Evolutionary conservation across 768 basidiomycete species (phyloP).

Genomic region (Amylocystis lapponica): DNA sequence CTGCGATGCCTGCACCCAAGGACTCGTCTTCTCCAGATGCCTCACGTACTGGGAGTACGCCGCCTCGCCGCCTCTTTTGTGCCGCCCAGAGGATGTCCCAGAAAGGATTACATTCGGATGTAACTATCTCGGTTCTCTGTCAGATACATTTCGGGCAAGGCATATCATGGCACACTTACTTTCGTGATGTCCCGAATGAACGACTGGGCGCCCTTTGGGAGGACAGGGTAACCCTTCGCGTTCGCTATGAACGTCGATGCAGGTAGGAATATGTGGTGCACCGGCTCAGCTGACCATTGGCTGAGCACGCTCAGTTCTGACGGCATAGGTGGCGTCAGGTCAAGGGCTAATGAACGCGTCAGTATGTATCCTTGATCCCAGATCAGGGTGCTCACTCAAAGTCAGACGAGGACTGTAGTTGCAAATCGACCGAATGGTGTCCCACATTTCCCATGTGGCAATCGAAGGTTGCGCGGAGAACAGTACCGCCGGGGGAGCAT

Average conservation of each 20-base stretch:
- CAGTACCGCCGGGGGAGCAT: constrained; percentile 1
- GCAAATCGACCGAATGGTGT: constrained; percentile 85
- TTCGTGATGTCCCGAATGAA: constrained; percentile 90
- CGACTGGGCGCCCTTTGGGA: constrained; percentile 87
- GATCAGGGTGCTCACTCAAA: constrained; percentile 46
- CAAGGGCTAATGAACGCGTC: constrained; percentile 60
- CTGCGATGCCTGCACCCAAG: constrained; percentile 54
- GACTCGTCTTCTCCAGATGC: constrained; percentile 77
- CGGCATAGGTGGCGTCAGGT: constrained; percentile 86
- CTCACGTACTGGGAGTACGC: constrained; percentile 89
- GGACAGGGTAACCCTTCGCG: constrained; percentile 92
- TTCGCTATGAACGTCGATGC: constrained; percentile 92
- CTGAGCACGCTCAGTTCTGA: constrained; percentile 66
- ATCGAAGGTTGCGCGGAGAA: constrained; percentile 19
- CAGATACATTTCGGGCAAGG: background rate
- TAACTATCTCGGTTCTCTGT: constrained; percentile 44
- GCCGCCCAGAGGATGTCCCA: constrained; percentile 56
- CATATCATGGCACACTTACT: constrained; percentile 37
- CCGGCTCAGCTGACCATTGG: constrained; percentile 92
- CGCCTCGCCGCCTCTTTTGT: constrained; percentile 72
- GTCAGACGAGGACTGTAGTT: constrained; percentile 73
- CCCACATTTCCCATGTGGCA: constrained; percentile 97
- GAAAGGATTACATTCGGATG: constrained; percentile 81
- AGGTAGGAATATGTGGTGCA: constrained; percentile 84
- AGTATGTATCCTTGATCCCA: constrained; percentile 5